phyloP scores from a whole-genome alignment of 805 yeast genomes.

The Saccharomycopsis olivae region DNA sequence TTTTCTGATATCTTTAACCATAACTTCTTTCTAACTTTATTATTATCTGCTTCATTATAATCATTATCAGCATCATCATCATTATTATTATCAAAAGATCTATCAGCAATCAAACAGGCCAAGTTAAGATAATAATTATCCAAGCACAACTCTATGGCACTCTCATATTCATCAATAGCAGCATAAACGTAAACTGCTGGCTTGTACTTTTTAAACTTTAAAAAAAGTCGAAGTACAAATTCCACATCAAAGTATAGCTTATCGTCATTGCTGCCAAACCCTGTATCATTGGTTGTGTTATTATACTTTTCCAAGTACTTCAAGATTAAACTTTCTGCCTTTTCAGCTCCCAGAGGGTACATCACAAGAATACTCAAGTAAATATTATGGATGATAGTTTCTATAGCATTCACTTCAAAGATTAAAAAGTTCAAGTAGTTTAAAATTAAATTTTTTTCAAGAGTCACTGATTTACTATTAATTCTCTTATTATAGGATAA shows the following conservation, averaged over 20 bases:
- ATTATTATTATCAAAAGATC: slow-evolving; percentile 27
- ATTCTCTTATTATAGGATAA: slow-evolving; percentile 49
- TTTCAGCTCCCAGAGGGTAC: slow-evolving; percentile 26
- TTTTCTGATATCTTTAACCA: slow-evolving; percentile 61
- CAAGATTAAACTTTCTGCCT: slow-evolving; percentile 38
- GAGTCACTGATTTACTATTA: slow-evolving; percentile 18
- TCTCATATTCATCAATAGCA: slow-evolving; percentile 57
- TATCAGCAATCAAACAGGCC: slow-evolving; percentile 49
- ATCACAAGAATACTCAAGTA: slow-evolving; percentile 57
- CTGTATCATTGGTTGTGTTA: slow-evolving; percentile 7
- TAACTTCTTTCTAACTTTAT: slow-evolving; percentile 48
- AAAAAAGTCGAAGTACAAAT: slow-evolving; percentile 64
- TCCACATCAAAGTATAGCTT: slow-evolving; percentile 50
- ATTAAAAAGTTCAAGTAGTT: slow-evolving; percentile 50
- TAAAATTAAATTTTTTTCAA: slow-evolving; percentile 44
- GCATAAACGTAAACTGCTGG: slow-evolving; percentile 71
- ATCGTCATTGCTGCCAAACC: slow-evolving; percentile 1
- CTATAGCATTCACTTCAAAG: slow-evolving; percentile 32
- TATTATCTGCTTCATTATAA: slow-evolving; percentile 25
- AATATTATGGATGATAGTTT: slow-evolving; percentile 53
- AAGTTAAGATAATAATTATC: slow-evolving; percentile 45
- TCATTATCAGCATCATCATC: not conserved
- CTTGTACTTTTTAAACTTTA: slow-evolving; percentile 43
- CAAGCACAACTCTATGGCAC: slow-evolving; percentile 71
- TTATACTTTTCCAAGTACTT: slow-evolving; percentile 36